phyloP scores from a whole-genome alignment of 495 filamentous ascomycete genomes.

The Penicillium pulvis region DNA sequence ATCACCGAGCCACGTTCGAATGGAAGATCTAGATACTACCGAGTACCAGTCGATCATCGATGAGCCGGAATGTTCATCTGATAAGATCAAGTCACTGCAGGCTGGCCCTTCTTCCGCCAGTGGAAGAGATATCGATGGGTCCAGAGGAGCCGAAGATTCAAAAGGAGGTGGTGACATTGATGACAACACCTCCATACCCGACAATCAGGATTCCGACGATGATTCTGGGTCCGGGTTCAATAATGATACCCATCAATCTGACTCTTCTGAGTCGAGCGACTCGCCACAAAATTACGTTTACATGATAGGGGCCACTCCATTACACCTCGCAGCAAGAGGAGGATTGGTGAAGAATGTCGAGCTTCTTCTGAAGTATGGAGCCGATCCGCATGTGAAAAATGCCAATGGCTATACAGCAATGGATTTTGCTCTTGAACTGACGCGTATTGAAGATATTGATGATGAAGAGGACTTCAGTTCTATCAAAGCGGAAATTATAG shows the following conservation, averaged over 20 bases:
- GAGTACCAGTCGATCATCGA: background rate
- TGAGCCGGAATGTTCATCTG: too few species aligned
- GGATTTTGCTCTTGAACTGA: background rate
- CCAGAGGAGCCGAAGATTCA: too few species aligned
- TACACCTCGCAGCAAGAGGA: background rate
- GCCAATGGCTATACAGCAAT: constrained; percentile 4
- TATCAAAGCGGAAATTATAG: background rate
- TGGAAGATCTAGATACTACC: background rate
- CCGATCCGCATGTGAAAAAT: constrained; percentile 8
- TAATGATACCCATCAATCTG: too few species aligned
- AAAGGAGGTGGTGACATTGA: background rate
- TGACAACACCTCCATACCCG: constrained; percentile 1
- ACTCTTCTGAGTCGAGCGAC: too few species aligned
- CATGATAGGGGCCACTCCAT: constrained; percentile 6
- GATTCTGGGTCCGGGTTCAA: background rate
- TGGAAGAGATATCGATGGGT: too few species aligned
- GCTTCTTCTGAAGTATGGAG: constrained; percentile 11
- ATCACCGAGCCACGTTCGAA: background rate
- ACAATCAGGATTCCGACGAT: background rate
- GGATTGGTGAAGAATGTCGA: constrained; percentile 10
- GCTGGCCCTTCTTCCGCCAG: too few species aligned
- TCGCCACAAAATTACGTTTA: background rate
- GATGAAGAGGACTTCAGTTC: background rate
- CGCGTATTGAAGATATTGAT: background rate
- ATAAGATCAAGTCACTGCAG: too few species aligned